Percentiles rank a stretch among this genome's conserved stretches.
Evolutionary conservation across 441 rosid species (phyloP).

Genomic region (Brassica balearica): DNA sequence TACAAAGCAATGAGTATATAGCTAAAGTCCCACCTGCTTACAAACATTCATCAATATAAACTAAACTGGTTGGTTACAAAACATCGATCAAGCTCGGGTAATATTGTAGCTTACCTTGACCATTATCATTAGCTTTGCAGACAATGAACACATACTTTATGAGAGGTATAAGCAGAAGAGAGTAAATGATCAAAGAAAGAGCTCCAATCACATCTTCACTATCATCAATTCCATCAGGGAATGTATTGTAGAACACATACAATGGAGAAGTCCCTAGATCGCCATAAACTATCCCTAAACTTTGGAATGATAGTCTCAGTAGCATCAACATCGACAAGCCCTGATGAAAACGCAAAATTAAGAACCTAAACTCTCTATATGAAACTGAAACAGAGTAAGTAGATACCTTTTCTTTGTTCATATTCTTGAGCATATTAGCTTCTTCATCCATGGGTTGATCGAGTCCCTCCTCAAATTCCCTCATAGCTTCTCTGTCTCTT

Average conservation of each 20-base stretch:
- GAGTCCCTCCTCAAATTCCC: constrained; percentile 94
- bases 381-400: neutral
- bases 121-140: constrained; percentile 52
- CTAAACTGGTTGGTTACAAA: neutral
- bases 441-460: constrained; percentile 99
- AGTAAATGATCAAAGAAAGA: constrained; percentile 51
- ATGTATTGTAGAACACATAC: constrained; percentile 50
- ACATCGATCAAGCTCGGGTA: neutral
- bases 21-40: constrained; percentile 88
- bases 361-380: constrained; percentile 5
- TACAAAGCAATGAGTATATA: constrained; percentile 88
- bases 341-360: constrained; percentile 13
- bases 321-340: constrained; percentile 29
- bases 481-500: constrained; percentile 74
- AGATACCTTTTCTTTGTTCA: constrained; percentile 78
- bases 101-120: constrained; percentile 43
- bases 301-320: constrained; percentile 49
- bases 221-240: constrained; percentile 44
- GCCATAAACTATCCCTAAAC: constrained; percentile 53
- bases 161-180: constrained; percentile 48
- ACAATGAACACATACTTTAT: constrained; percentile 51
- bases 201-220: constrained; percentile 48
- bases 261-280: constrained; percentile 58
- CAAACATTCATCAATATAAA: neutral
- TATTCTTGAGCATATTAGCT: constrained; percentile 79